phyloP scores from a whole-genome alignment of 345 rosid genomes.

The Lepidium sativum region DNA sequence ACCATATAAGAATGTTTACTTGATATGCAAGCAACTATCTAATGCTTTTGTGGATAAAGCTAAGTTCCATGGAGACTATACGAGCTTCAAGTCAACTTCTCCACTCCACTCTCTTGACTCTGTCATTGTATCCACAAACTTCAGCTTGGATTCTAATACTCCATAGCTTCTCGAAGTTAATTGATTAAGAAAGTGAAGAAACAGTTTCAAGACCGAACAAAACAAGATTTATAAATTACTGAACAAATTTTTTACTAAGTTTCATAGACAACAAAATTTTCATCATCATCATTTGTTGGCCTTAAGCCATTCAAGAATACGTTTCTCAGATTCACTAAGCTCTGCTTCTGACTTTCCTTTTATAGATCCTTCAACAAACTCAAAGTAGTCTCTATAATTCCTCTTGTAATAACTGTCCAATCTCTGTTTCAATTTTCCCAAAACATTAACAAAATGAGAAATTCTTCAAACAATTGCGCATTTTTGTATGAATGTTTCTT shows the following conservation, averaged over 20 bases:
- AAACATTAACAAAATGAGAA: background rate
- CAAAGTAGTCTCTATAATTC: slow-evolving; percentile 84
- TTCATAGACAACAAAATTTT: slow-evolving; percentile 10
- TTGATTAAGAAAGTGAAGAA: background rate
- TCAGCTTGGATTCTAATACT: background rate
- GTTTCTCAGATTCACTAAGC: slow-evolving; percentile 63
- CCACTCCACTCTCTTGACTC: background rate
- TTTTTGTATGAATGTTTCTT: background rate
- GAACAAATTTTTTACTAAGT: background rate
- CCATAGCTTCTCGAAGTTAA: background rate
- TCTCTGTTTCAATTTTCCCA: slow-evolving; percentile 35
- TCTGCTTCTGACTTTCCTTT: slow-evolving; percentile 53
- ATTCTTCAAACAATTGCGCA: background rate
- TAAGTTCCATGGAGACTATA: slow-evolving; percentile 46
- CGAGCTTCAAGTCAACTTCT: slow-evolving; percentile 23
- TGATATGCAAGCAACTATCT: background rate
- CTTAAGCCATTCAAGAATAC: slow-evolving; percentile 74
- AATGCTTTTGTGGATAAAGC: slow-evolving; percentile 12
- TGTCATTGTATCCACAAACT: background rate
- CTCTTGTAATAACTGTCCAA: slow-evolving; percentile 76
- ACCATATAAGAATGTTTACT: background rate
- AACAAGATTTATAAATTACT: background rate
- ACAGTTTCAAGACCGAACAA: background rate
- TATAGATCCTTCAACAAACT: slow-evolving; percentile 60
- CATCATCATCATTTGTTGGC: slow-evolving; percentile 41